phyloP scores from a whole-genome alignment of 1,139 yeast genomes.

The Debaryomycetaceae sp. region DNA sequence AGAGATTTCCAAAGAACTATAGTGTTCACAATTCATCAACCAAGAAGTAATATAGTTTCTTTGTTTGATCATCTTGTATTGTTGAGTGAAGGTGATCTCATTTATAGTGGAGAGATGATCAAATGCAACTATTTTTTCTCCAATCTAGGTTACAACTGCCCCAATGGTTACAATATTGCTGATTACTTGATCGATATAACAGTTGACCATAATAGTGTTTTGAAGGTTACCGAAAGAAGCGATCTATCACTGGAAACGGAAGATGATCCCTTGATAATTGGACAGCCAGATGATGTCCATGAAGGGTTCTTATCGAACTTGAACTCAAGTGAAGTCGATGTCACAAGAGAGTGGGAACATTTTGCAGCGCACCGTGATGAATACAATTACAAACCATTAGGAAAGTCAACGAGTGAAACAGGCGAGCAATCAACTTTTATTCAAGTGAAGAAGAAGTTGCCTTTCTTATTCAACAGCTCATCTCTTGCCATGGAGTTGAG shows the following conservation, averaged over 20 bases:
- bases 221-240: conserved; percentile 13
- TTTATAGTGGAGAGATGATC: conserved; percentile 81
- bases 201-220: conserved; percentile 50
- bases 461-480: conserved; percentile 48
- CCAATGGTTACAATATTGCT: conserved; percentile 87
- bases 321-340: conserved; percentile 38
- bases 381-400: conserved; percentile 22
- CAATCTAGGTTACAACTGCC: conserved; percentile 76
- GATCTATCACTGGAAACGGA: background rate
- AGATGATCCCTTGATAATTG: background rate
- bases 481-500: conserved; percentile 44
- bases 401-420: conserved; percentile 13
- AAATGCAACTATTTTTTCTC: conserved; percentile 71
- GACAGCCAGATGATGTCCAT: conserved; percentile 34
- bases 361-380: conserved; percentile 84
- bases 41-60: conserved; percentile 93
- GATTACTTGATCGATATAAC: conserved; percentile 91
- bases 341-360: conserved; percentile 87
- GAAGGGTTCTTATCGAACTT: conserved; percentile 24
- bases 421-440: conserved; percentile 29
- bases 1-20: conserved; percentile 81
- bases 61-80: conserved; percentile 78
- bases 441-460: conserved; percentile 32
- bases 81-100: conserved; percentile 79
- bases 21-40: conserved; percentile 92